A percentile compares a stretch with the other conserved stretches of the same genome.
Evolutionary conservation across 192 early-diverging fungal genomes (phyloP).

Genomic region (Dimargaris verticillata): DNA sequence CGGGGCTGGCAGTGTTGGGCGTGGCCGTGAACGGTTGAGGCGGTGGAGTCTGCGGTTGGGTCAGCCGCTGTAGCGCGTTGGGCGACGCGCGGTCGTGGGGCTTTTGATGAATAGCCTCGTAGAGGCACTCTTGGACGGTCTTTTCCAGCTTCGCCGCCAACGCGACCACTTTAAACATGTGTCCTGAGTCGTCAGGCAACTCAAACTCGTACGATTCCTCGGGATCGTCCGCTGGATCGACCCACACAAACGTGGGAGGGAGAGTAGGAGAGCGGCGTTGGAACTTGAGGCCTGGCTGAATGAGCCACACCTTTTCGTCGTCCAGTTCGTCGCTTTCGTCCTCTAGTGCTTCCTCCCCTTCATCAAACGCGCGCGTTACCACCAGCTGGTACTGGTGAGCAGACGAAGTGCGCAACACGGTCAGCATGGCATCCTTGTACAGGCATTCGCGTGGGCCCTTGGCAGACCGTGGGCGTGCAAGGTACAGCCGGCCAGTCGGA

Average conservation of each 20-base stretch:
- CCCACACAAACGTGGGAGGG: conserved; percentile 31
- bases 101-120: background rate
- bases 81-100: background rate
- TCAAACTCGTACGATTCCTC: conserved; percentile 10
- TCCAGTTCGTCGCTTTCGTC: conserved; percentile 19
- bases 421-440: conserved; percentile 48
- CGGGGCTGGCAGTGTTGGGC: background rate
- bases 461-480: conserved; percentile 28
- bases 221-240: conserved; percentile 24
- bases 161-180: background rate
- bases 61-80: background rate
- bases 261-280: conserved; percentile 19
- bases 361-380: conserved; percentile 52
- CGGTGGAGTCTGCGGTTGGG: background rate
- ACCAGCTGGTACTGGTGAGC: conserved; percentile 61
- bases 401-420: conserved; percentile 45
- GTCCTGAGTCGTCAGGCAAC: conserved; percentile 13
- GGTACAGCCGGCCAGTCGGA: conserved; percentile 43
- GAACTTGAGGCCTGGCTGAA: conserved; percentile 39
- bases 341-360: conserved; percentile 47
- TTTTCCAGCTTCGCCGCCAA: background rate
- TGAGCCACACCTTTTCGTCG: conserved; percentile 53
- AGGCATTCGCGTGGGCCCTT: conserved; percentile 32
- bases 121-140: background rate
- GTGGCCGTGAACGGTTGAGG: background rate